A percentile compares a stretch with the other conserved stretches of the same genome.
Conservation (phyloP, 2,329 filamentous ascomycete species). For the Cercospora citrullina region DNA sequence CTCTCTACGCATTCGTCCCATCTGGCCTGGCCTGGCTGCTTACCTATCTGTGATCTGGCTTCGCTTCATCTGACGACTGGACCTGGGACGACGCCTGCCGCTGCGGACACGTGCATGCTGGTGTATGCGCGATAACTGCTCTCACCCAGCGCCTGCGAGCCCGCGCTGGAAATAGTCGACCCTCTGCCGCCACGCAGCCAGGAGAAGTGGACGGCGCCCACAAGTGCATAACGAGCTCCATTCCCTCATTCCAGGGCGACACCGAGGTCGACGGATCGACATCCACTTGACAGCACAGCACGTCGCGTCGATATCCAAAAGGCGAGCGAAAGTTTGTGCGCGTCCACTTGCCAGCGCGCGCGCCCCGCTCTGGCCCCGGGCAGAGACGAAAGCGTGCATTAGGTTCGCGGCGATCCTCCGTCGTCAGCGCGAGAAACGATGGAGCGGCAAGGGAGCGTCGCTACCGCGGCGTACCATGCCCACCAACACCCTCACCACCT, state of each 20-base stretch:
- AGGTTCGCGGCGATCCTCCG: conserved; percentile 13
- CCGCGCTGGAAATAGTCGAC: conserved; percentile 2
- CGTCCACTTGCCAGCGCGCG: conserved; percentile 18
- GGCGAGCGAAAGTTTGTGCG: background rate
- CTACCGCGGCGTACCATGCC: conserved; percentile 27
- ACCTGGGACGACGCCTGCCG: conserved; percentile 6
- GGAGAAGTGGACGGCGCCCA: background rate
- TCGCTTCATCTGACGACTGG: background rate
- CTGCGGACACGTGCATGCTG: conserved; percentile 27
- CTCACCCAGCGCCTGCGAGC: conserved; percentile 16
- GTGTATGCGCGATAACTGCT: conserved; percentile 14
- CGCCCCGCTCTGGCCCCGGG: conserved; percentile 33
- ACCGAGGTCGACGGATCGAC: conserved; percentile 10
- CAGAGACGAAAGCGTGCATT: conserved; percentile 26
- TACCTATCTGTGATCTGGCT: conserved; percentile 3
- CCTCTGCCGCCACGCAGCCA: conserved; percentile 4
- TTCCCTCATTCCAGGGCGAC: conserved; percentile 14
- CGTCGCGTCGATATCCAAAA: background rate
- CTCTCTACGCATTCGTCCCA: conserved; percentile 10
- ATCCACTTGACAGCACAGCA: conserved; percentile 24
- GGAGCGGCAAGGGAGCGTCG: conserved; percentile 32
- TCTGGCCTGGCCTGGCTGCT: background rate
- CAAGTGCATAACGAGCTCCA: conserved; percentile 16
- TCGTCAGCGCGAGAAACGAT: conserved; percentile 24
- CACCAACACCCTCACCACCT: conserved; percentile 19